phyloP scores from a whole-genome alignment of 352 stramenopile species.

The Phytophthora meadii region DNA sequence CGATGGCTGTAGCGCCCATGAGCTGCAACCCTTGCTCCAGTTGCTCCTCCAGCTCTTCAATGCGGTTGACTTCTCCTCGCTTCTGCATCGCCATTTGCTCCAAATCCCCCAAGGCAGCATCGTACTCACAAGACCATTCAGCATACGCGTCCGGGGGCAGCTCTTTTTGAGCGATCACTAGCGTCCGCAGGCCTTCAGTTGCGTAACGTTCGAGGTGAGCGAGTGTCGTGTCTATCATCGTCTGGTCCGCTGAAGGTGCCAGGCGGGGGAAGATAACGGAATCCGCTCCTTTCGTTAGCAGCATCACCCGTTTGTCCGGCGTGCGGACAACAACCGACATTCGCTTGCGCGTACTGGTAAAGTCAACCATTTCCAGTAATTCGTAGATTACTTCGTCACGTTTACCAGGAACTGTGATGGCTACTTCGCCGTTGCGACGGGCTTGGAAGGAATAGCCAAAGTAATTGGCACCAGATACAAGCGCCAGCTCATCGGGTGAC shows the following conservation, averaged over 20 bases:
- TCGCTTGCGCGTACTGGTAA: constrained; percentile 97
- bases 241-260: constrained; percentile 13
- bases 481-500: constrained; percentile 81
- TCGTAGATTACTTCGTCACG: constrained; percentile 69
- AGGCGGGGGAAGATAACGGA: constrained; percentile 81
- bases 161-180: constrained; percentile 89
- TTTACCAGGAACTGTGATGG: constrained; percentile 50
- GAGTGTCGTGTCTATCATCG: constrained; percentile 68
- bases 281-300: constrained; percentile 88
- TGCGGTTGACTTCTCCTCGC: constrained; percentile 64
- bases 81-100: constrained; percentile 70
- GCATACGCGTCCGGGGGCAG: constrained; percentile 69
- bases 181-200: constrained; percentile 85
- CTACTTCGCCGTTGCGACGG: constrained; percentile 68
- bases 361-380: constrained; percentile 97
- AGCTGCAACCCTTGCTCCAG: constrained; percentile 78
- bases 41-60: constrained; percentile 86
- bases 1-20: constrained; percentile 81
- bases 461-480: constrained; percentile 82
- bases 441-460: constrained; percentile 83
- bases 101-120: constrained; percentile 73
- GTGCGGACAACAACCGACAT: constrained; percentile 98
- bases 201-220: constrained; percentile 87
- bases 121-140: constrained; percentile 81
- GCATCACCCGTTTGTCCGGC: constrained; percentile 63